Base-by-base conservation (phyloP, 164 flowering plant species). In the Brasenia schreberi region DNA sequence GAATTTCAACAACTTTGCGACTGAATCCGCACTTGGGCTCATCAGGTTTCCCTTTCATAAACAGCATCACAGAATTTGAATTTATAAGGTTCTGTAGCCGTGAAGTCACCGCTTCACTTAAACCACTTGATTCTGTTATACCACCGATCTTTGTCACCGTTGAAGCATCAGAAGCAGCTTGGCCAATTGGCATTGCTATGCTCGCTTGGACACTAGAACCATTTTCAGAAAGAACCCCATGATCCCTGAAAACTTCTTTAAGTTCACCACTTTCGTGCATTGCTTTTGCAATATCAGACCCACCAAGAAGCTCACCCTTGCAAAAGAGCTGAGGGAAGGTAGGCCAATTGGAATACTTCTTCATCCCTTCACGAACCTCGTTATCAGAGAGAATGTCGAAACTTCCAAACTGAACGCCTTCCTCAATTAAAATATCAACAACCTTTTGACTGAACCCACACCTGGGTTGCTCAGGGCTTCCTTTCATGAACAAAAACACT, bases 201-300 rank as follows among this genome's bases (percentile, higher is more conserved):
- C 10, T 5, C 10, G 19, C 33, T 60, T 61, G 60, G 27, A 12
- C 71, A 73, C 73, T 76, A 53, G 67, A 60, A 27, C 66, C 77
- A 58, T 53, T 43, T 0, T 78, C 66, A 64, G 49, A 69, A 45
- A 67, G 72, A 69, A 89, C 72, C 14, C 87, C 92, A 64, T 84
- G 87, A 64, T 85, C 96, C 70, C 74, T 76, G 71, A 90, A 82
- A 61, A 82, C 84, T 60, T 90, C 90, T 66, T 79, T 78, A 9
- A 90, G 72, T 75, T 94, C 97, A 64, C 97, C 98, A 69, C 84
- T 84, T 72, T 86, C 89, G 59, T 93, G 97, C 98, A 90, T 89
- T 18, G 95, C 89, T 70, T 81, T 80, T 44, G 61, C 86, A 66
- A 94, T 94, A 72, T 89, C 99, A 75, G 81, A 84, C 43, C 96